Conservation (phyloP, 108 stramenopile species). For the Nannochloropsis salina region DNA sequence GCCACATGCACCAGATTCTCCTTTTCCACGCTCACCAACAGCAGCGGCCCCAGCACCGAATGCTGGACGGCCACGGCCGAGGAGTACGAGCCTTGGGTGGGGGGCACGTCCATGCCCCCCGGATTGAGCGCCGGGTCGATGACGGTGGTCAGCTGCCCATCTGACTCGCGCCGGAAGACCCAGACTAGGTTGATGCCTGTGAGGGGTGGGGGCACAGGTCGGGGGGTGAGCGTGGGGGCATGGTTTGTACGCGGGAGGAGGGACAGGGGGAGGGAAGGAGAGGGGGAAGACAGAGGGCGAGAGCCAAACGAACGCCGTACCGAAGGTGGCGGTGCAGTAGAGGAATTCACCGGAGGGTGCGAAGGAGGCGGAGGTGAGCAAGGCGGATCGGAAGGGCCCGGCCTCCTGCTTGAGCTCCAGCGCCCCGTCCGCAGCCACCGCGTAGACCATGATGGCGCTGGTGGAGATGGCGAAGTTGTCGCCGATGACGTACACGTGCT, state of each 20-base stretch:
- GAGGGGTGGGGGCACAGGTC: background rate
- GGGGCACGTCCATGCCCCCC: background rate
- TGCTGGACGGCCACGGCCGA: background rate
- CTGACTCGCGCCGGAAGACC: background rate
- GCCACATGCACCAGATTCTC: background rate
- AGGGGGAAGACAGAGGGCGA: background rate
- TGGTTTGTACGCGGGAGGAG: background rate
- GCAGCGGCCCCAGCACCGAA: background rate
- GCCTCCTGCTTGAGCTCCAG: background rate
- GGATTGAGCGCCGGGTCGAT: background rate
- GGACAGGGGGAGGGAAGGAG: background rate
- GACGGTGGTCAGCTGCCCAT: background rate
- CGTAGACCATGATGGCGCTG: constrained; percentile 4
- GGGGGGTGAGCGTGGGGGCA: no score
- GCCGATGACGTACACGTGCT: background rate
- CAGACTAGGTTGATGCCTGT: background rate
- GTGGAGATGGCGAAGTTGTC: constrained; percentile 8
- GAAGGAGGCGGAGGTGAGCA: background rate
- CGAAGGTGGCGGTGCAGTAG: background rate
- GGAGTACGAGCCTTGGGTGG: background rate
- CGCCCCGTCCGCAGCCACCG: background rate
- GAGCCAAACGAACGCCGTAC: background rate
- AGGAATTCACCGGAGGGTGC: background rate
- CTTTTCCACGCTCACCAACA: background rate
- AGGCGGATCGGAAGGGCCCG: background rate